Evolutionary conservation across 345 rosid genomes (phyloP).

Genomic region (Boechera stricta): DNA sequence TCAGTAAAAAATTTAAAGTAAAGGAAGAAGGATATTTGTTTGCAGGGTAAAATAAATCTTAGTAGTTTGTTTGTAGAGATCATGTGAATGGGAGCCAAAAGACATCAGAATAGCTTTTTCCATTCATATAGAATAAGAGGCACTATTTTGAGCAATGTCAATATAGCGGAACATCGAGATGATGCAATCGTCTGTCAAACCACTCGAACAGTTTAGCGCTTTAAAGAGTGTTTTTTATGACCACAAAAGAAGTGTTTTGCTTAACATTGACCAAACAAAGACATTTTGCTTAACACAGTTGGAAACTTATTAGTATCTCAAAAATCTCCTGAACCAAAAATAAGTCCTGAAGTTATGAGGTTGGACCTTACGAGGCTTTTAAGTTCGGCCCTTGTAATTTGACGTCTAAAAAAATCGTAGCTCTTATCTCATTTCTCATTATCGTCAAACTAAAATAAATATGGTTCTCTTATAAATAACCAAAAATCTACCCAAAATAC

Average conservation of each 20-base stretch:
- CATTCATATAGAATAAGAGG: no score
- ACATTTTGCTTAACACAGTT: not conserved
- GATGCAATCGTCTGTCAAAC: no score
- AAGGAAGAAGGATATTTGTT: not conserved
- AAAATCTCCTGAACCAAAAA: not conserved
- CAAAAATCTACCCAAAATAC: not conserved
- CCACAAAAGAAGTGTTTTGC: no score
- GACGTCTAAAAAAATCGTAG: not conserved
- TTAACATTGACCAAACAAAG: no score
- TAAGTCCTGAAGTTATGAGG: not conserved
- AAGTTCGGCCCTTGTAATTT: not conserved
- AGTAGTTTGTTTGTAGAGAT: no score
- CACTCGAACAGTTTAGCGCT: no score
- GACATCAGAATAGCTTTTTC: no score
- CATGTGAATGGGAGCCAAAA: no score
- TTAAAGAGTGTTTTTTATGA: no score
- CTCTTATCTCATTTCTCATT: not conserved
- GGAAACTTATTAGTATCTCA: not conserved
- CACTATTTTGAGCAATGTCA: no score
- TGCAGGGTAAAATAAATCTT: not conserved
- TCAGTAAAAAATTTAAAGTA: no score
- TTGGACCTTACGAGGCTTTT: conserved; percentile 4
- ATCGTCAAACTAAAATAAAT: not conserved
- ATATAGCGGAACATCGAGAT: no score
- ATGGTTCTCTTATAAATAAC: not conserved